These are phyloP conservation scores for Physaria fendleri DNA, from an alignment of 345 rosid species.

Conservation along the genomic window DNA sequence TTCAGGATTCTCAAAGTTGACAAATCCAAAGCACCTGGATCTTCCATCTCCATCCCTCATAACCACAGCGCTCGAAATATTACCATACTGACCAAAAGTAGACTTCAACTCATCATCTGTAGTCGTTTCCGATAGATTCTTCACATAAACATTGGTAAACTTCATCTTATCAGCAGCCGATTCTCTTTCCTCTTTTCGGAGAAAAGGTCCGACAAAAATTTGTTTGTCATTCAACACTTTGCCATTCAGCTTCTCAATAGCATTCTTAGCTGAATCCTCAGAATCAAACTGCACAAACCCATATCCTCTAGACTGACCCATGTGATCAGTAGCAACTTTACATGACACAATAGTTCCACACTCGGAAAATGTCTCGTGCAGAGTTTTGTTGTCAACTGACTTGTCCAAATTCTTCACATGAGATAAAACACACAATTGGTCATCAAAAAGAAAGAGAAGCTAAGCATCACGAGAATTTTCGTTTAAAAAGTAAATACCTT, in stretches of 20 bases:
- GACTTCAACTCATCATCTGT: slow-evolving; percentile 56
- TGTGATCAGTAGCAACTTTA: slow-evolving; percentile 65
- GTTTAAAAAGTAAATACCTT: slow-evolving; percentile 33
- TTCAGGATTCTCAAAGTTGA: slow-evolving; percentile 79
- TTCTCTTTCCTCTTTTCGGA: slow-evolving; percentile 69
- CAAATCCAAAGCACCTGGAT: slow-evolving; percentile 89
- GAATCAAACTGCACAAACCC: slow-evolving; percentile 79
- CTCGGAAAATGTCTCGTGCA: slow-evolving; percentile 58
- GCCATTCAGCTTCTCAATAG: slow-evolving; percentile 68
- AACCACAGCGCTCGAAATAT: slow-evolving; percentile 58
- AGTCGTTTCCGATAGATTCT: slow-evolving; percentile 56
- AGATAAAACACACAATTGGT: not conserved
- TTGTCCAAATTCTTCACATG: slow-evolving; percentile 63
- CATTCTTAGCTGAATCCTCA: slow-evolving; percentile 60
- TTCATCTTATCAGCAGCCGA: slow-evolving; percentile 42
- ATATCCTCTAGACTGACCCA: slow-evolving; percentile 75
- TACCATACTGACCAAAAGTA: slow-evolving; percentile 60
- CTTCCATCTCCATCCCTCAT: slow-evolving; percentile 80
- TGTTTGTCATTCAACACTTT: slow-evolving; percentile 66
- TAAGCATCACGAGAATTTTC: not conserved
- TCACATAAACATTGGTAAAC: slow-evolving; percentile 70
- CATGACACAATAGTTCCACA: slow-evolving; percentile 68
- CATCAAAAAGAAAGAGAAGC: not conserved
- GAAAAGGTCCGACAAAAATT: slow-evolving; percentile 76
- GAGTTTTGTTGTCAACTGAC: slow-evolving; percentile 69